A percentile compares a stretch with the other conserved stretches of the same genome.
phyloP scores from a whole-genome alignment of 441 rosid genomes.

The Hypseocharis bilobata region DNA sequence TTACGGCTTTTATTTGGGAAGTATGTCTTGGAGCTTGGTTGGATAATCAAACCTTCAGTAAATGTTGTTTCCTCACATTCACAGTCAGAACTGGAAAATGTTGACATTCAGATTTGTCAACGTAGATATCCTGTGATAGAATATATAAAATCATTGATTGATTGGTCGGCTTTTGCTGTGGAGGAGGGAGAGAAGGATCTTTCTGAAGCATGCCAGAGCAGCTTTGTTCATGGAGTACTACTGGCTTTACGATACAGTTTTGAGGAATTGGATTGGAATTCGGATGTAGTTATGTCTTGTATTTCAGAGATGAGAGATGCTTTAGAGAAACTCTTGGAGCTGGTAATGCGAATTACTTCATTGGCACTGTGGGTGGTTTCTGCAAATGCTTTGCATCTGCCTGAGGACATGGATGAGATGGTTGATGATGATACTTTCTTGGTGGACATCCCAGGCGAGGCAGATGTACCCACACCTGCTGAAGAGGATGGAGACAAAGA shows the following conservation, averaged over 20 bases:
- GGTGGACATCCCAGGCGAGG: constrained; percentile 38
- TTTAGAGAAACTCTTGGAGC: constrained; percentile 63
- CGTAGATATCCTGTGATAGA: constrained; percentile 50
- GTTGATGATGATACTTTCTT: constrained; percentile 50
- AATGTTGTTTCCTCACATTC: constrained; percentile 40
- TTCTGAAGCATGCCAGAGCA: constrained; percentile 67
- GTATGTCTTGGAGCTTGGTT: constrained; percentile 79
- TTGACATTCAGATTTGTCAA: constrained; percentile 25
- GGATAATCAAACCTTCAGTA: constrained; percentile 56
- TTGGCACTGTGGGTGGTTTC: constrained; percentile 94
- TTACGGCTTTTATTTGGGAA: constrained; percentile 77
- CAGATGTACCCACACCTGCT: constrained; percentile 28
- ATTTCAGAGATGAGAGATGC: constrained; percentile 58
- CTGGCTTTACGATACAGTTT: constrained; percentile 81
- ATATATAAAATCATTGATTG: constrained; percentile 60
- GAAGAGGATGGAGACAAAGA: constrained; percentile 33
- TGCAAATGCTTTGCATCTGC: constrained; percentile 80
- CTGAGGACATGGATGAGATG: constrained; percentile 80
- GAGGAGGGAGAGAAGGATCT: constrained; percentile 78
- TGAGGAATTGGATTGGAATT: constrained; percentile 92
- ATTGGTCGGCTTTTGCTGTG: constrained; percentile 67
- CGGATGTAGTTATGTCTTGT: constrained; percentile 49
- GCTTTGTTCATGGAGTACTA: constrained; percentile 90
- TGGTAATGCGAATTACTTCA: constrained; percentile 71
- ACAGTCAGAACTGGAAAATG: constrained; percentile 30